Evolutionary conservation across 441 rosid species (phyloP).

Genomic region (Codiaeum variegatum): DNA sequence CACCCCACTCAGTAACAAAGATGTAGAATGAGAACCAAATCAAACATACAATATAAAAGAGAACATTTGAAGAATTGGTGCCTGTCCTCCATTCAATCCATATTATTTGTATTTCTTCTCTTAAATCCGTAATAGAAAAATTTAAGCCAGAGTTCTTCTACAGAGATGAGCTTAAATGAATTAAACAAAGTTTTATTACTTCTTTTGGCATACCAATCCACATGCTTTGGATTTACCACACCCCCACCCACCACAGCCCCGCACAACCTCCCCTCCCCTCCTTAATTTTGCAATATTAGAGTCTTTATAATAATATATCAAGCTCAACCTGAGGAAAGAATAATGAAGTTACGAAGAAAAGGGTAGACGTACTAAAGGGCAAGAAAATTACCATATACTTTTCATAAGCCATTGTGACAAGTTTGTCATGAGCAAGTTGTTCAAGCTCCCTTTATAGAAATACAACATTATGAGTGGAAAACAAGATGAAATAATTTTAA

Average conservation of each 20-base stretch:
- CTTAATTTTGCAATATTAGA: not conserved
- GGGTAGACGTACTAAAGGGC: not conserved
- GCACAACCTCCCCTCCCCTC: no score
- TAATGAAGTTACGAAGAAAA: not conserved
- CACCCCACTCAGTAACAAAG: not conserved
- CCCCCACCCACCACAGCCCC: no score
- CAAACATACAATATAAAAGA: not conserved
- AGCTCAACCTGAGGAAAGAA: not conserved
- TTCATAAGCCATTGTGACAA: conserved; percentile 74
- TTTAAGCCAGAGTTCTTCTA: not conserved
- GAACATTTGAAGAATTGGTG: conserved; percentile 7
- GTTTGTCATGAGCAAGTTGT: conserved; percentile 71
- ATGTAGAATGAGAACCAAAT: not conserved
- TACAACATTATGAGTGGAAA: conserved; percentile 13
- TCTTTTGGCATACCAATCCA: not conserved
- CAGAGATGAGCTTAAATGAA: not conserved
- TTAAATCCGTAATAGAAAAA: not conserved
- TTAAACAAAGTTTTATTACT: not conserved
- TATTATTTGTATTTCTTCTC: conserved; percentile 8
- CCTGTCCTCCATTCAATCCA: not conserved
- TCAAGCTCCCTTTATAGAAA: conserved; percentile 62
- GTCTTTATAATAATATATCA: not conserved
- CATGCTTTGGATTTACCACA: conserved; percentile 2
- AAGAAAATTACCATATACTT: conserved; percentile 69
- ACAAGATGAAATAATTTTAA: conserved; percentile 17